A percentile compares a stretch with the other conserved stretches of the same genome.
These are phyloP conservation scores for Podospora pseudocomata DNA, from an alignment of 495 filamentous ascomycete genomes.

Conservation along the genomic window DNA sequence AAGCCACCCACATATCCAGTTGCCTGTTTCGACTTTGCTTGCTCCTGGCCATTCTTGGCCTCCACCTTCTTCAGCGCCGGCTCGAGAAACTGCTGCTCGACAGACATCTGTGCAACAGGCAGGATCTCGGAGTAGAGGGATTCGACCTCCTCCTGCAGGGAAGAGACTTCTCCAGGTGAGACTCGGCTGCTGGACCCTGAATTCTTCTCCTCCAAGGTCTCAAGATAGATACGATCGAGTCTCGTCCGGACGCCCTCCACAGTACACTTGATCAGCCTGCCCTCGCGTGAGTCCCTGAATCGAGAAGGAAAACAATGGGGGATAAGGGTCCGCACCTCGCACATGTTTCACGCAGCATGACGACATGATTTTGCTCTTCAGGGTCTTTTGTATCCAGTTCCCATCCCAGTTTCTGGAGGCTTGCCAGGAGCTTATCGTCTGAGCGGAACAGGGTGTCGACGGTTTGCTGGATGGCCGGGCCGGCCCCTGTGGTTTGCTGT, in stretches of 20 bases:
- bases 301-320: background rate
- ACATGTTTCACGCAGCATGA: slow-evolving; percentile 42
- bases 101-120: slow-evolving; percentile 59
- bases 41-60: slow-evolving; percentile 34
- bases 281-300: slow-evolving; percentile 17
- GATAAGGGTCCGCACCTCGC: slow-evolving; percentile 24
- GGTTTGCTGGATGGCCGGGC: slow-evolving; percentile 30
- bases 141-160: slow-evolving; percentile 56
- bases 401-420: slow-evolving; percentile 47
- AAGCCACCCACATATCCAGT: slow-evolving; percentile 38
- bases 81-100: slow-evolving; percentile 56
- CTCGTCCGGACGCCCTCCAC: slow-evolving; percentile 45
- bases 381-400: slow-evolving; percentile 42
- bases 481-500: slow-evolving; percentile 28
- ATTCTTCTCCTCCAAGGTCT: slow-evolving; percentile 32
- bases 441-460: slow-evolving; percentile 38
- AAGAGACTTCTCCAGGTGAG: slow-evolving; percentile 33
- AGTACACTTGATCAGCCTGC: slow-evolving; percentile 45
- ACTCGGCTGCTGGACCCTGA: slow-evolving; percentile 21
- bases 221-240: slow-evolving; percentile 47
- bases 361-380: slow-evolving; percentile 35
- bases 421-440: slow-evolving; percentile 45
- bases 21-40: slow-evolving; percentile 36
- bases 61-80: slow-evolving; percentile 48
- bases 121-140: slow-evolving; percentile 62